A percentile compares a stretch with the other conserved stretches of the same genome.
phyloP scores from a whole-genome alignment of 2,329 filamentous ascomycete genomes.

The Rhytidhysteron rufulum region DNA sequence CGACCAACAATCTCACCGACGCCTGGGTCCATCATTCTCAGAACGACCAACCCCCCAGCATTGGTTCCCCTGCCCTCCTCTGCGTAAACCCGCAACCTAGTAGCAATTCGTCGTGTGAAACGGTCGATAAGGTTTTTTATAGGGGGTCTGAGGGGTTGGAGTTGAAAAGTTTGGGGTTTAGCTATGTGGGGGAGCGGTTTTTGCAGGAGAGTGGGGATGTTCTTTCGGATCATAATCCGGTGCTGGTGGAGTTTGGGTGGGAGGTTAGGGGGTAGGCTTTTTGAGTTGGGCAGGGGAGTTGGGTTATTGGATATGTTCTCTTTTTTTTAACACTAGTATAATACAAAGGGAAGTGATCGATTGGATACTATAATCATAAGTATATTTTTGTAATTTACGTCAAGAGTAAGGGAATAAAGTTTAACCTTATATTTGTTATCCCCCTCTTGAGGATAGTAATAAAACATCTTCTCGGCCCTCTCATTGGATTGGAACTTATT shows the following conservation, averaged over 20 bases:
- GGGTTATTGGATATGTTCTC: too few species aligned
- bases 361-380: too few species aligned
- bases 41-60: slow-evolving; percentile 15
- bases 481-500: too few species aligned
- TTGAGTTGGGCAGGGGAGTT: too few species aligned
- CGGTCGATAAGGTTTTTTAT: slow-evolving; percentile 65
- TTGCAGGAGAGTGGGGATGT: slow-evolving; percentile 54
- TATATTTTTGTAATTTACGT: too few species aligned
- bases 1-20: slow-evolving; percentile 53
- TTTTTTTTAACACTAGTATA: too few species aligned
- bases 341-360: too few species aligned
- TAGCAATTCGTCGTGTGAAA: slow-evolving; percentile 53
- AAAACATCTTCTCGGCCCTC: too few species aligned
- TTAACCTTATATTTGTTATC: too few species aligned
- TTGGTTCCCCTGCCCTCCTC: slow-evolving; percentile 29
- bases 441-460: too few species aligned
- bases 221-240: slow-evolving; percentile 63
- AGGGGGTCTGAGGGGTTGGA: slow-evolving; percentile 47
- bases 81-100: slow-evolving; percentile 58
- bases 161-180: slow-evolving; percentile 49
- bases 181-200: slow-evolving; percentile 56
- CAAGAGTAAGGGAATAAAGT: too few species aligned
- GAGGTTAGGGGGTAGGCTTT: too few species aligned
- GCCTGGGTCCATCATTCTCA: slow-evolving; percentile 55
- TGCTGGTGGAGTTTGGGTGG: slow-evolving; percentile 52